Percentiles rank a stretch among this genome's conserved stretches.
Conservation (phyloP, 495 filamentous ascomycete species). For the Hypoxylon fuscum region DNA sequence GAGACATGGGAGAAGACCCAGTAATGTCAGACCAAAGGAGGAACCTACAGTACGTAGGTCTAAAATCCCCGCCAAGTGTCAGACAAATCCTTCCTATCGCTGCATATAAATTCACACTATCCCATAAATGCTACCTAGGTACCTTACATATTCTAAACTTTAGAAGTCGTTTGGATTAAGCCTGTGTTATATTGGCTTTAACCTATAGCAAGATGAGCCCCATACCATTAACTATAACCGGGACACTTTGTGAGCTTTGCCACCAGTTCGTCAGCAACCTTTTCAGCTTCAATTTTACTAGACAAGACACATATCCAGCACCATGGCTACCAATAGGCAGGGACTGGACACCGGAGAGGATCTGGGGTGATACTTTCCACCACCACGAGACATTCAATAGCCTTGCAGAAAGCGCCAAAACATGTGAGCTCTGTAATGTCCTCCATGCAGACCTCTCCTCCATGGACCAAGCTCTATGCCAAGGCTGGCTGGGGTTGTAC, state of each 20-base stretch:
- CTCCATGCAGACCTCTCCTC: constrained; percentile 17
- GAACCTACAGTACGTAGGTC: too few species aligned
- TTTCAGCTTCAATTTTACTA: constrained; percentile 19
- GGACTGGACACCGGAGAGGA: constrained; percentile 1
- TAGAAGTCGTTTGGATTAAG: too few species aligned
- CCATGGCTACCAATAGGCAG: constrained; percentile 10
- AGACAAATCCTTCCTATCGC: too few species aligned
- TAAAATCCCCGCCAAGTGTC: background rate
- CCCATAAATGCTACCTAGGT: too few species aligned
- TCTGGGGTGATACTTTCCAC: constrained; percentile 23
- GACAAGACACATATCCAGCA: constrained; percentile 7
- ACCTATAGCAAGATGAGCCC: too few species aligned
- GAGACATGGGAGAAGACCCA: background rate
- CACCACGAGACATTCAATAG: constrained; percentile 20
- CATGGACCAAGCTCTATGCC: constrained; percentile 3
- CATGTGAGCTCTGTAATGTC: constrained; percentile 23
- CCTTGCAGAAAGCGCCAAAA: constrained; percentile 22
- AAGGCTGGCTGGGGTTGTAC: constrained; percentile 33
- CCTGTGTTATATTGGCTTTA: too few species aligned
- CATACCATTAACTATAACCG: constrained; percentile 2
- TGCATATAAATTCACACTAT: too few species aligned
- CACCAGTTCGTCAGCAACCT: constrained; percentile 26
- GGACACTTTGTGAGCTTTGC: constrained; percentile 26
- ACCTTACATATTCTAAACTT: too few species aligned
- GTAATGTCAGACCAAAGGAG: background rate